Evolutionary conservation across 2,329 filamentous ascomycete genomes (phyloP).

Genomic region (Exophiala lecanii-corni): DNA sequence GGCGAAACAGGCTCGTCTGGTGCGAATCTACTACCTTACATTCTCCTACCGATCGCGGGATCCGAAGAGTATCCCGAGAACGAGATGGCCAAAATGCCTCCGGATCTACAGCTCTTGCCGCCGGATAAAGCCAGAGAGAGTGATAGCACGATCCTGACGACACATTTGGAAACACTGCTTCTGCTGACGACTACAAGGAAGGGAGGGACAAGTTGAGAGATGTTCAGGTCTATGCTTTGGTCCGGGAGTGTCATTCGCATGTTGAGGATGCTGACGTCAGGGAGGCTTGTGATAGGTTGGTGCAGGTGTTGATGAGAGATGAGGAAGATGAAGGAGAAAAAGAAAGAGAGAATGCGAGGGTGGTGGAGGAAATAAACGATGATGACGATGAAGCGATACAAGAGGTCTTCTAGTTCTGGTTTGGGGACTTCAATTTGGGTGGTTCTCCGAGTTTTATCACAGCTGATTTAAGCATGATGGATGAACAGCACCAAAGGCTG

Average conservation of each 20-base stretch:
- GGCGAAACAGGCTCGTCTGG: constrained; percentile 8
- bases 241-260: constrained; percentile 77
- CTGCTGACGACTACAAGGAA: constrained; percentile 71
- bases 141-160: constrained; percentile 71
- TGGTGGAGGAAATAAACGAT: constrained; percentile 40
- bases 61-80: constrained; percentile 84
- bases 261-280: constrained; percentile 73
- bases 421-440: too few species aligned
- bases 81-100: constrained; percentile 78
- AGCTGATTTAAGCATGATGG: too few species aligned
- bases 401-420: constrained; percentile 47
- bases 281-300: constrained; percentile 81
- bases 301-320: constrained; percentile 81
- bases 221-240: constrained; percentile 80
- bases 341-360: constrained; percentile 41
- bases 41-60: constrained; percentile 82
- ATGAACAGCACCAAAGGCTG: too few species aligned
- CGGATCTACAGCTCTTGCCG: constrained; percentile 82
- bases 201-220: constrained; percentile 70
- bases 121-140: constrained; percentile 83
- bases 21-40: constrained; percentile 73
- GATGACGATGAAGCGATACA: constrained; percentile 44
- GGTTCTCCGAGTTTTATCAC: too few species aligned
- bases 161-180: constrained; percentile 83
- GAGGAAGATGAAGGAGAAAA: constrained; percentile 50